Conservation (phyloP, 2,329 filamentous ascomycete genomes). For the Dactylellina drechsleri region DNA sequence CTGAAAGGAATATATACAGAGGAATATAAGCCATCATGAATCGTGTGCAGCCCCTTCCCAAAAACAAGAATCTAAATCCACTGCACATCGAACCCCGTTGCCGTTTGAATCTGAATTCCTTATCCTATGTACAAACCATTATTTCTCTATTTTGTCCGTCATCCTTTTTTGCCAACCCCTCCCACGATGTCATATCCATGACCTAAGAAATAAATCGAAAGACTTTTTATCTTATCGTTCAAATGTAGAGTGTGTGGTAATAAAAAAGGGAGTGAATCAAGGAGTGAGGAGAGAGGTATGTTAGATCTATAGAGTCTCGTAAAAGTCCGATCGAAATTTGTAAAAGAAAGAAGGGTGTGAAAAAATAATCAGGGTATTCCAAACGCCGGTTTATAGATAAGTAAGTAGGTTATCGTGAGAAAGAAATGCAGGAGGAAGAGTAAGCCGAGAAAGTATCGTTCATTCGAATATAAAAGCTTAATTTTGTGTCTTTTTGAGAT, state of each 20-base stretch:
- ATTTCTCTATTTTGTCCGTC: not conserved
- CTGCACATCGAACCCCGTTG: not conserved
- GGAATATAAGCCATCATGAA: slow-evolving; percentile 2
- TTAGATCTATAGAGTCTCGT: slow-evolving; percentile 8
- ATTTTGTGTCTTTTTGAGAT: slow-evolving; percentile 34
- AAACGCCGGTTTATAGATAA: slow-evolving; percentile 39
- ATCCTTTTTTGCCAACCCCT: not conserved
- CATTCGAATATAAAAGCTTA: not conserved
- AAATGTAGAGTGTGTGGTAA: slow-evolving; percentile 30
- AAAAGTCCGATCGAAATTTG: slow-evolving; percentile 9
- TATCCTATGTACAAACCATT: slow-evolving; percentile 30
- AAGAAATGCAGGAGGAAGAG: slow-evolving; percentile 7
- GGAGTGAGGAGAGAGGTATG: slow-evolving; percentile 51
- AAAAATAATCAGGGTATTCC: slow-evolving; percentile 39
- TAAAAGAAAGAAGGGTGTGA: slow-evolving; percentile 9
- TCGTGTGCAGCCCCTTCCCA: no score
- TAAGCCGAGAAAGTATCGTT: not conserved
- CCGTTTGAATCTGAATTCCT: not conserved
- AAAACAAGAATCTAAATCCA: no score
- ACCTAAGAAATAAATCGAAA: not conserved
- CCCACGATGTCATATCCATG: not conserved
- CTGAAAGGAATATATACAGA: slow-evolving; percentile 38
- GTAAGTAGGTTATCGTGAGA: not conserved
- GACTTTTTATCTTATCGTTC: slow-evolving; percentile 47
- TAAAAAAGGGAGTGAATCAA: slow-evolving; percentile 28